phyloP scores from a whole-genome alignment of 2,329 filamentous ascomycete species.

The Lecanosticta acicola region DNA sequence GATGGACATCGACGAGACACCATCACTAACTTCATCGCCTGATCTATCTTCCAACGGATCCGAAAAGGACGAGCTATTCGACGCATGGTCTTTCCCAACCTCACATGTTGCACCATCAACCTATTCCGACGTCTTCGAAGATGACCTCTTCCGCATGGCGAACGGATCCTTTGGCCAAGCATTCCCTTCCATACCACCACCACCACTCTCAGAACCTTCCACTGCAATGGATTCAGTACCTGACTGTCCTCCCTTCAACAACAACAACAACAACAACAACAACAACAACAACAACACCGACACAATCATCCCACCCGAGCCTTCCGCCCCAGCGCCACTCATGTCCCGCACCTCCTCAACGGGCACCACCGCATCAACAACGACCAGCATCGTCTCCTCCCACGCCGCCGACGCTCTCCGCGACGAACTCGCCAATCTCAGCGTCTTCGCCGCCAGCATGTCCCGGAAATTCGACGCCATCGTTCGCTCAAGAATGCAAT shows the following conservation, averaged over 20 bases:
- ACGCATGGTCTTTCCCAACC: slow-evolving; percentile 1
- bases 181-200: background rate
- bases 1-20: background rate
- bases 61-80: slow-evolving; percentile 2
- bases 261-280: background rate
- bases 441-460: slow-evolving; percentile 5
- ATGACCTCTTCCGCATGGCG: background rate
- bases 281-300: no score
- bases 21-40: slow-evolving; percentile 1
- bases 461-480: slow-evolving; percentile 6
- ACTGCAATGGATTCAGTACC: background rate
- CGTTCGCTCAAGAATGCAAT: slow-evolving; percentile 3
- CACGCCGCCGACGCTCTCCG: slow-evolving; percentile 2
- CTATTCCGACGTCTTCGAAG: background rate
- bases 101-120: background rate
- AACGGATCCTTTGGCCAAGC: background rate
- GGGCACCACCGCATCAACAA: background rate
- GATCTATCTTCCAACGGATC: background rate
- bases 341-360: background rate
- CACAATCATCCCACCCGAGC: background rate
- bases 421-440: slow-evolving; percentile 6
- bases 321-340: background rate
- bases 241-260: background rate
- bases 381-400: background rate
- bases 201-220: background rate